Base-by-base conservation (phyloP, 495 filamentous ascomycete species). In the Hypoxylon cercidicola region DNA sequence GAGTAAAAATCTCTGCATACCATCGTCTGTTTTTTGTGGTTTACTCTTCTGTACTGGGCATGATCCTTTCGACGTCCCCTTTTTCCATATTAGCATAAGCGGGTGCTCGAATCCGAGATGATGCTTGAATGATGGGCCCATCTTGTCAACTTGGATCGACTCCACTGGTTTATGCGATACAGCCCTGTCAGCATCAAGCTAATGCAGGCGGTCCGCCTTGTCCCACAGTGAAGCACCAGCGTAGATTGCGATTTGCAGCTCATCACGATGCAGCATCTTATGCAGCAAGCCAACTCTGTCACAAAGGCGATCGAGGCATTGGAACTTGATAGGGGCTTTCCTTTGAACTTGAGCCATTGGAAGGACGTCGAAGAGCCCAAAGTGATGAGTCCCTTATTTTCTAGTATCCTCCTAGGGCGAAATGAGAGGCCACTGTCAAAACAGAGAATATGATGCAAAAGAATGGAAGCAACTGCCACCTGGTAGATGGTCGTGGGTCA, bases 1-100 rank as follows among this genome's bases (percentile, higher is more conserved):
- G 65, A 63, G 65, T 68, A 63, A 68, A 68, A 68, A 68, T 50
- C 65, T 63, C 50, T 63, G 8, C 43, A 63, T 59, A 39, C 19
- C 13, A 3, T 46, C 35, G 18, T 35, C 12, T 56, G 15, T 15
- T 6, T 47, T 35, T 11, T 47, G 28, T 16, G n/a, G 10, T 13
- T 46, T 53, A 15, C 44, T 21, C n/a, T n/a, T 43, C n/a, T n/a
- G 34, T 30, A 12, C 39, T 12, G 4, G 39, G 16, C 39, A 4
- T 41, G 11, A 37, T 9, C 13, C 34, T 9, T 4, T 37, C 34
- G 40, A 3, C 3, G 6, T 13, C 40, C 6, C 40, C 9, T 2
- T 43, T 37, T n/a, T 37, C 13, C 13, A 11, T 3, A 37, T 11
- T 37, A 41, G 39, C 39, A 16, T 41, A 8, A 23, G 19, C 43